Evolutionary conservation across 108 stramenopile species (phyloP).

Genomic region (Licmophora abbreviata): DNA sequence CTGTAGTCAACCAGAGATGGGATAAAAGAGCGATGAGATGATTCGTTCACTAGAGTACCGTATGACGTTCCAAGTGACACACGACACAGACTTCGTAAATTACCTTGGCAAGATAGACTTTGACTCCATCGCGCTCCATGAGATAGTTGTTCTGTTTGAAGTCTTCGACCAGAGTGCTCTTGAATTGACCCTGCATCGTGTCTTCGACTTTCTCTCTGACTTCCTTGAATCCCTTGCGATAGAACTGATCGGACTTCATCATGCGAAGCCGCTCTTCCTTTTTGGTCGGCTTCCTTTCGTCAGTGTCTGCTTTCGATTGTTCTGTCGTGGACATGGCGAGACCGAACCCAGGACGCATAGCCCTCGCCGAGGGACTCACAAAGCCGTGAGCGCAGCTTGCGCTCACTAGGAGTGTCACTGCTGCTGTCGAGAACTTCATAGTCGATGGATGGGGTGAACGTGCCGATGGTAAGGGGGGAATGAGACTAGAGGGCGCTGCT

Average conservation of each 20-base stretch:
- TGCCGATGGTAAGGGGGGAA: too few species aligned
- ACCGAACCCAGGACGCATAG: too few species aligned
- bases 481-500: too few species aligned
- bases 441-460: too few species aligned
- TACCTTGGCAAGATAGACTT: slow-evolving; percentile 70
- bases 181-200: slow-evolving; percentile 67
- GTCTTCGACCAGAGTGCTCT: slow-evolving; percentile 61
- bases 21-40: not conserved
- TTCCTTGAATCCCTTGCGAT: slow-evolving; percentile 84
- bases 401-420: too few species aligned
- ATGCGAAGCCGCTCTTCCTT: slow-evolving; percentile 65
- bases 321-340: too few species aligned
- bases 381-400: too few species aligned
- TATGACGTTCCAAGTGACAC: not conserved
- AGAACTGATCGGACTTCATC: slow-evolving; percentile 71
- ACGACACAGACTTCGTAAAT: not conserved
- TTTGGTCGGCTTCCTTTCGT: slow-evolving; percentile 24
- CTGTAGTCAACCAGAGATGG: slow-evolving; percentile 8
- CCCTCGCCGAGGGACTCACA: too few species aligned
- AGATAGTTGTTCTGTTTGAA: slow-evolving; percentile 58
- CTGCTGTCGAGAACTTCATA: too few species aligned
- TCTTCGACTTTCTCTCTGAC: slow-evolving; percentile 67
- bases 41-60: not conserved
- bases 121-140: slow-evolving; percentile 68
- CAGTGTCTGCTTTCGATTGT: too few species aligned